phyloP scores from a whole-genome alignment of 139 green algal species.

The Gonium pectorale region DNA sequence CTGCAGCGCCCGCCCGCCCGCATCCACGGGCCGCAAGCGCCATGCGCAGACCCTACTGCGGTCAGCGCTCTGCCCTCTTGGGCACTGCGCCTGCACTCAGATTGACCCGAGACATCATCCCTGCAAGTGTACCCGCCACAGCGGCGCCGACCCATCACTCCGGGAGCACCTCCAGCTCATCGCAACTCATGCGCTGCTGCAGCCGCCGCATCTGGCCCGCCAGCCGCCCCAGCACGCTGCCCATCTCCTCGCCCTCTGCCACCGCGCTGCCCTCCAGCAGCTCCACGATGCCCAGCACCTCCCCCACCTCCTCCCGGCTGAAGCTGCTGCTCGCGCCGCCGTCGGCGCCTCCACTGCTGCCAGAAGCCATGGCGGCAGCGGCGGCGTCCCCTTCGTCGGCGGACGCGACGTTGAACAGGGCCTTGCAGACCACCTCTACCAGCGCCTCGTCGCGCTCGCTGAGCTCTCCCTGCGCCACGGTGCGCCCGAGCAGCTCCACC shows the following conservation, averaged over 20 bases:
- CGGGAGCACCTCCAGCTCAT: constrained; percentile 31
- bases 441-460: constrained; percentile 42
- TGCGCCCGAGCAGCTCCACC: constrained; percentile 55
- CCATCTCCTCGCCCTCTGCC: constrained; percentile 7
- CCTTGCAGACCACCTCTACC: constrained; percentile 61
- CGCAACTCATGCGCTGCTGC: constrained; percentile 7
- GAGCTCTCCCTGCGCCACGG: constrained; percentile 38
- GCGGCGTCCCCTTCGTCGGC: constrained; percentile 25
- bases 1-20: no score
- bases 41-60: no score
- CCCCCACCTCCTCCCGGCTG: constrained; percentile 14
- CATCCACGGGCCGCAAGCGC: no score
- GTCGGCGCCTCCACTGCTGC: neutral
- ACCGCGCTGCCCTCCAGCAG: constrained; percentile 22
- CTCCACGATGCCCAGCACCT: constrained; percentile 38
- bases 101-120: no score
- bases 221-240: constrained; percentile 19
- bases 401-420: constrained; percentile 57
- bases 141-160: neutral
- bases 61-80: no score
- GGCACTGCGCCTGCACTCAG: no score
- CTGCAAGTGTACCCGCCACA: no score
- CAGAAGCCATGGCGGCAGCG: neutral
- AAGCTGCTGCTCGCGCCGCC: neutral
- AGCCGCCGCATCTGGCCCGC: constrained; percentile 40